Evolutionary conservation across 139 green algal species (phyloP), one percentile per base, ranked within the genome.

Genomic region (Raphidocelis subcapitata): DNA sequence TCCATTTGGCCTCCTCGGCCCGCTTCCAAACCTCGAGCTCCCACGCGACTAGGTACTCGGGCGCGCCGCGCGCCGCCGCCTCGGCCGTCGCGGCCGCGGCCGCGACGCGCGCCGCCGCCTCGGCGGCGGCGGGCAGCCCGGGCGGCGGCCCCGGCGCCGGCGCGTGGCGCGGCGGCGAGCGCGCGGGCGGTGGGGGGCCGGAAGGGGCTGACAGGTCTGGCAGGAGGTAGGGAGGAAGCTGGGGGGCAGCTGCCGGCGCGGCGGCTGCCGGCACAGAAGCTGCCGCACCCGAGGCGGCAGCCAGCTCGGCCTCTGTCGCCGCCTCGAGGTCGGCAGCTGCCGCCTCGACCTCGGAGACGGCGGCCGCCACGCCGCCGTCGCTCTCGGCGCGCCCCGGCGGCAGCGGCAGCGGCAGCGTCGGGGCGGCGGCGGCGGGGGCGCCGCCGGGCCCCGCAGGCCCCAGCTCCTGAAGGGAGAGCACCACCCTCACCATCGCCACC

Each of bases 1-100:
- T 12, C 55, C 24, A 62, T 8, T 29, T 23, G 60, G 26, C 21
- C 32, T 54, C 5, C 24, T 72, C 21, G 56, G 83, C 77, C 77
- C 74, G 84, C 63, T 87, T 87, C 87, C 87, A 92, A 2, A 85
- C 73, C 67, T 92, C 87, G 41, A 92, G 77, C 74, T 91, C 79
- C 62, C 77, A 92, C 0, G 87, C 84, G 4, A 67, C 81, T 24
- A 81, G 49, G 33, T 85, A 87, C 69, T 92, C 86, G 0, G 76
- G 79, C 62, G 62, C 15, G 0, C 62, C 46, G 0, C 67, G 41
- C 41, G 41, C 41, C 41, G 41, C 41, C 8, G 41, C 41, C 41
- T 8, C 41, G 8, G 8, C 41, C 41, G 41, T 12, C 41, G 41
- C 41, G 8, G 8, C 8, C 41, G 41, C 41, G 8, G 41, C 41